These are phyloP conservation scores for Pestalotiopsis sp. DNA, from an alignment of 2,329 filamentous ascomycete genomes.

Conservation along the genomic window DNA sequence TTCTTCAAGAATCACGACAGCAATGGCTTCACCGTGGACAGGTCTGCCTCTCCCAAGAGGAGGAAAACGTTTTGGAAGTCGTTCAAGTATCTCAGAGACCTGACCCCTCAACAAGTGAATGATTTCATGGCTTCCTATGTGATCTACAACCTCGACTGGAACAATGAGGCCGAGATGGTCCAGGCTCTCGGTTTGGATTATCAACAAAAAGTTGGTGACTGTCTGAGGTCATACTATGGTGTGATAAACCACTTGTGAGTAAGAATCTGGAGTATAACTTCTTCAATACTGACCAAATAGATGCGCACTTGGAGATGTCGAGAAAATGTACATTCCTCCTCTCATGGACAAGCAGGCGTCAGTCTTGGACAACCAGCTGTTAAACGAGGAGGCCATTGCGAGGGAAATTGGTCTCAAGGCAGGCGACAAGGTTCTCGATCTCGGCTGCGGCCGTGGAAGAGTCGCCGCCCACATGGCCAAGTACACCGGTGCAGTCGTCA, in stretches of 20 bases:
- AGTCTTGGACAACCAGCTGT: conserved; percentile 53
- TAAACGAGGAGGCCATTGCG: conserved; percentile 54
- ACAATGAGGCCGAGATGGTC: conserved; percentile 50
- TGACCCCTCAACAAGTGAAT: conserved; percentile 53
- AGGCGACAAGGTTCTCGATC: conserved; percentile 51
- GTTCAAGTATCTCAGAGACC: conserved; percentile 50
- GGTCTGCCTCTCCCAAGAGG: conserved; percentile 48
- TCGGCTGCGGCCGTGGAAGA: conserved; percentile 55
- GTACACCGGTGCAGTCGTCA: conserved; percentile 47
- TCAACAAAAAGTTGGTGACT: conserved; percentile 51
- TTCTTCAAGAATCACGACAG: conserved; percentile 15
- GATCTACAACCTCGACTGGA: conserved; percentile 60
- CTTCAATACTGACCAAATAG: conserved; percentile 1
- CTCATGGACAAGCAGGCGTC: conserved; percentile 52
- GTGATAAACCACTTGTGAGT: conserved; percentile 53
- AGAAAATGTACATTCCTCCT: conserved; percentile 61
- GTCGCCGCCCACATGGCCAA: conserved; percentile 57
- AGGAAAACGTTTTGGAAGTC: conserved; percentile 52
- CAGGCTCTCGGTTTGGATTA: conserved; percentile 50
- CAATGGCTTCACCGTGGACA: conserved; percentile 35
- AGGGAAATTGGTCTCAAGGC: conserved; percentile 45
- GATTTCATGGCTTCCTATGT: conserved; percentile 60
- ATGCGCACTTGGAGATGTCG: conserved; percentile 54
- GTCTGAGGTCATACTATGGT: conserved; percentile 54
- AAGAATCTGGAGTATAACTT: not conserved